Conservation (phyloP, 768 basidiomycete species). For the Kwoniella heveanensis region DNA sequence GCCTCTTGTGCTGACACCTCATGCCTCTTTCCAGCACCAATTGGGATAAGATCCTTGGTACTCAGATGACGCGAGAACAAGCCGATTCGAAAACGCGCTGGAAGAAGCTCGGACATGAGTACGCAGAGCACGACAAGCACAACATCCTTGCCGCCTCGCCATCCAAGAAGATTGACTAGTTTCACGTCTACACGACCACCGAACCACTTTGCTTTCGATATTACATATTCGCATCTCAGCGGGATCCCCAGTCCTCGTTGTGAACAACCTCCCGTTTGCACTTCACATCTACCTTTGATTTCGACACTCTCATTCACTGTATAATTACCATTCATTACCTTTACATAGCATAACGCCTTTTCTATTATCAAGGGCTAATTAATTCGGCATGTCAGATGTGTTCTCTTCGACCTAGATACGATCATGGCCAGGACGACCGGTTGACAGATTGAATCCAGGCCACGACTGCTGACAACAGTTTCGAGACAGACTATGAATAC, state of each 20-base stretch:
- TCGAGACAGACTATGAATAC: no score
- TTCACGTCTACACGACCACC: no score
- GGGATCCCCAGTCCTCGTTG: not conserved
- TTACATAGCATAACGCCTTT: not conserved
- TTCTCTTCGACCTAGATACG: no score
- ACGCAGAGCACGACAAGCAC: conserved; percentile 14
- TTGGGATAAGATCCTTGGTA: conserved; percentile 85
- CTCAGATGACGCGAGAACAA: conserved; percentile 61
- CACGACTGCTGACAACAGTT: no score
- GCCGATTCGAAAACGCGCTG: conserved; percentile 39
- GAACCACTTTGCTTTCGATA: not conserved
- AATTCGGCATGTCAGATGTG: conserved; percentile 2
- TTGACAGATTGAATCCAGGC: no score
- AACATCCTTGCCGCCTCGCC: conserved; percentile 20
- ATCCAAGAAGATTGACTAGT: conserved; percentile 26
- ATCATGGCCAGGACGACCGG: no score
- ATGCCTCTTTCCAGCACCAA: no score
- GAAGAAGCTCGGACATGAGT: conserved; percentile 23
- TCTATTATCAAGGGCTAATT: not conserved
- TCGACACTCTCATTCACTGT: not conserved
- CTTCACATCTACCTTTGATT: not conserved
- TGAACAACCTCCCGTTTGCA: not conserved
- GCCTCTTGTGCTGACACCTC: no score
- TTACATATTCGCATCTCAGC: not conserved
- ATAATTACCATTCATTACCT: not conserved